phyloP scores from a whole-genome alignment of 164 flowering plant genomes.

The Cinnamomum micranthum region DNA sequence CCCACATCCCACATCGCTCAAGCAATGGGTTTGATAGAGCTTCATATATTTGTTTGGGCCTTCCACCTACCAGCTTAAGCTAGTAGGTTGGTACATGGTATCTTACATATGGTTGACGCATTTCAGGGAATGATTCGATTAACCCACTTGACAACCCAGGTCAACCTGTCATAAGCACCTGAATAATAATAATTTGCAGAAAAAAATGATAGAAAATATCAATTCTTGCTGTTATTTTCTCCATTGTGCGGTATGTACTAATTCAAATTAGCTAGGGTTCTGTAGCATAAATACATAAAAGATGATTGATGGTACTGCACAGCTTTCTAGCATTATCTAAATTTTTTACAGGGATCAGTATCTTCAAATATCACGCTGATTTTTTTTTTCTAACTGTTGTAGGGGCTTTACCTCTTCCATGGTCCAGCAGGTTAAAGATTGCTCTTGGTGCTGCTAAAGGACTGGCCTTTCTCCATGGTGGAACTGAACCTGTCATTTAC shows the following conservation, averaged over 20 bases:
- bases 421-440: slow-evolving; percentile 87
- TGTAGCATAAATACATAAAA: not conserved
- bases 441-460: slow-evolving; percentile 98
- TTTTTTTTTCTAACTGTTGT: slow-evolving; percentile 5
- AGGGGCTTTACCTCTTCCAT: slow-evolving; percentile 92
- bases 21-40: too few species aligned
- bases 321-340: too few species aligned
- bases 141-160: not conserved
- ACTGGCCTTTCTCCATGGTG: slow-evolving; percentile 83
- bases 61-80: too few species aligned
- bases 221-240: not conserved
- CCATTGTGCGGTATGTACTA: not conserved
- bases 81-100: too few species aligned
- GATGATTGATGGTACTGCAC: too few species aligned
- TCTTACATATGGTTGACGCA: too few species aligned
- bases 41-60: too few species aligned
- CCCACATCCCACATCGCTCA: too few species aligned
- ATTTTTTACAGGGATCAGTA: not conserved
- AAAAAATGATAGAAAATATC: not conserved
- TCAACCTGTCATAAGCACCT: not conserved
- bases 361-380: slow-evolving; percentile 3
- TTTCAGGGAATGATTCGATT: not conserved
- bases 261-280: not conserved
- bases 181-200: too few species aligned
- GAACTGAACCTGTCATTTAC: slow-evolving; percentile 80